Evolutionary conservation across 495 filamentous ascomycete species (phyloP).

Genomic region (Aspergillus leporis): DNA sequence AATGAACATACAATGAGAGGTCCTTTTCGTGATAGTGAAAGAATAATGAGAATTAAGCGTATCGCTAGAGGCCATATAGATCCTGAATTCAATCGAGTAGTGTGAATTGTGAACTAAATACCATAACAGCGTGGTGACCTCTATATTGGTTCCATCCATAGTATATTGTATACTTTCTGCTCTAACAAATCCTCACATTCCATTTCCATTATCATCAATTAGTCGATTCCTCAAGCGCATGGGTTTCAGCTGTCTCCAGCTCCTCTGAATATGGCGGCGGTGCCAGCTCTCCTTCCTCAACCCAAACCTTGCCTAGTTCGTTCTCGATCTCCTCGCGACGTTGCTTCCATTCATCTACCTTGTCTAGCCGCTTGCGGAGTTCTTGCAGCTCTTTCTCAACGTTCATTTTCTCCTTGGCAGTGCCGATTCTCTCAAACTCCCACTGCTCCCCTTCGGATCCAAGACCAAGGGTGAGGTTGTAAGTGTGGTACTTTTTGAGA

Average conservation of each 20-base stretch:
- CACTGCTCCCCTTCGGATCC: conserved; percentile 68
- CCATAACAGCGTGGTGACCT: background rate
- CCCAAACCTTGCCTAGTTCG: conserved; percentile 65
- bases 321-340: conserved; percentile 74
- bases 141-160: background rate
- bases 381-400: conserved; percentile 88
- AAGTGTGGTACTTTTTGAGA: conserved; percentile 92
- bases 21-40: too few species aligned
- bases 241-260: conserved; percentile 11
- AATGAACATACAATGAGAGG: too few species aligned
- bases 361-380: conserved; percentile 71
- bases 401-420: conserved; percentile 82
- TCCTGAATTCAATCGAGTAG: background rate
- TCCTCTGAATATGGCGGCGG: conserved; percentile 39
- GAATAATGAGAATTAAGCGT: too few species aligned
- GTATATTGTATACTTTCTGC: background rate
- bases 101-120: background rate
- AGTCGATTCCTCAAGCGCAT: background rate
- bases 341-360: conserved; percentile 81
- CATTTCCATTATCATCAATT: conserved; percentile 14
- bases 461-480: conserved; percentile 77
- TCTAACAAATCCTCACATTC: background rate
- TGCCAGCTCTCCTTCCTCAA: conserved; percentile 44
- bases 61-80: background rate
- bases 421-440: conserved; percentile 92